These are phyloP conservation scores for Naganishia sp. DNA, from an alignment of 1,284 basidiomycete species.

Conservation along the genomic window DNA sequence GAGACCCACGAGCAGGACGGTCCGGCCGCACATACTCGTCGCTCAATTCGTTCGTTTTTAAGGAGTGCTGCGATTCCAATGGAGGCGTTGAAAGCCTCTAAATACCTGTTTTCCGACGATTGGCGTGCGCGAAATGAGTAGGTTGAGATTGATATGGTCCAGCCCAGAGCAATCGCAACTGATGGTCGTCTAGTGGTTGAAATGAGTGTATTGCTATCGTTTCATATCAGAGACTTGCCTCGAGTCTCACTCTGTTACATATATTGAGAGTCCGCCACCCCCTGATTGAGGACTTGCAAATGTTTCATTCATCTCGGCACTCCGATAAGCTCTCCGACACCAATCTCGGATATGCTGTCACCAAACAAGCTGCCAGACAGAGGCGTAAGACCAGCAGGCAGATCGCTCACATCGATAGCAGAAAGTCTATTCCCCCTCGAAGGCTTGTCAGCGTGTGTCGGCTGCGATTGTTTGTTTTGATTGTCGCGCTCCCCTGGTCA, in stretches of 20 bases:
- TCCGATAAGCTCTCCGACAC: too few species aligned
- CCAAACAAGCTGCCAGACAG: background rate
- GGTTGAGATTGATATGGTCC: background rate
- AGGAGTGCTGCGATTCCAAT: background rate
- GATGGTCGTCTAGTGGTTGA: too few species aligned
- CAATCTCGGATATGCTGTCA: too few species aligned
- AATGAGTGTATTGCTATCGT: too few species aligned
- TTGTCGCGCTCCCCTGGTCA: background rate
- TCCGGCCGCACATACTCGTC: slow-evolving; percentile 8
- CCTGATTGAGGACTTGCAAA: background rate
- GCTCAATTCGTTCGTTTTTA: too few species aligned
- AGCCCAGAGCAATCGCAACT: background rate
- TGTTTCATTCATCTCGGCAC: too few species aligned
- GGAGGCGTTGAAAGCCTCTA: background rate
- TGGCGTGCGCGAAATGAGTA: background rate
- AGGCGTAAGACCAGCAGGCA: background rate
- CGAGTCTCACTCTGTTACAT: too few species aligned
- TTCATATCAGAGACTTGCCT: too few species aligned
- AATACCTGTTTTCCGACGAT: slow-evolving; percentile 12
- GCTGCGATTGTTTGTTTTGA: slow-evolving; percentile 7
- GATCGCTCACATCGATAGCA: background rate
- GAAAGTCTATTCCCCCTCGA: background rate
- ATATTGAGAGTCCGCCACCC: too few species aligned
- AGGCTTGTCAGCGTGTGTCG: slow-evolving; percentile 10
- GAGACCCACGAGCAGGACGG: background rate